A percentile compares a stretch with the other conserved stretches of the same genome.
Evolutionary conservation across 2,329 filamentous ascomycete species (phyloP).

Genomic region (Aspergillus pseudotamarii): DNA sequence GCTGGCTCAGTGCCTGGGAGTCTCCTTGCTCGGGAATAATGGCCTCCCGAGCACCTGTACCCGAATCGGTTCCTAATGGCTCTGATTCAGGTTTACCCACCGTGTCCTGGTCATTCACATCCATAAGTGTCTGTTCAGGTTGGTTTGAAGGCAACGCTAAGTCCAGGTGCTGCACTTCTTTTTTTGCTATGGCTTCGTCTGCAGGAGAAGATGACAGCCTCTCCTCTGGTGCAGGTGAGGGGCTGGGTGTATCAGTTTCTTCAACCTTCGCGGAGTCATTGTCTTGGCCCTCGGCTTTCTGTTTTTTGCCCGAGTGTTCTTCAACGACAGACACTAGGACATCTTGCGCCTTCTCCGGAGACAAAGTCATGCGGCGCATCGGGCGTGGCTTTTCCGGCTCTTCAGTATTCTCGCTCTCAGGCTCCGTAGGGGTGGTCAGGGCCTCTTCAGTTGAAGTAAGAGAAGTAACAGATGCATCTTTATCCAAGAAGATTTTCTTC

Average conservation of each 20-base stretch:
- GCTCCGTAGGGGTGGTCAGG: constrained; percentile 46
- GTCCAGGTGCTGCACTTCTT: constrained; percentile 64
- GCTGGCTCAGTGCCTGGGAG: constrained; percentile 12
- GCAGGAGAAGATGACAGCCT: constrained; percentile 24
- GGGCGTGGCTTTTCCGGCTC: constrained; percentile 34
- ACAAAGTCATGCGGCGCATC: constrained; percentile 51
- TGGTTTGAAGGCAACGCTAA: constrained; percentile 51
- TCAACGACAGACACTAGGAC: constrained; percentile 68
- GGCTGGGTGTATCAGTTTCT: constrained; percentile 25
- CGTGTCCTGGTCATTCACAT: constrained; percentile 2
- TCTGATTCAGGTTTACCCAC: constrained; percentile 5
- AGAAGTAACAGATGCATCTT: constrained; percentile 76
- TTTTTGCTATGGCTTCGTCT: constrained; percentile 41
- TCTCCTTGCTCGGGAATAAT: constrained; percentile 17
- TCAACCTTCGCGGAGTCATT: constrained; percentile 18
- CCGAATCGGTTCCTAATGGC: constrained; percentile 10
- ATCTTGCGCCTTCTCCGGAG: constrained; percentile 64
- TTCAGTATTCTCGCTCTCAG: constrained; percentile 31
- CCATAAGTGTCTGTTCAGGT: constrained; percentile 24
- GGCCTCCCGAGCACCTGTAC: constrained; percentile 12
- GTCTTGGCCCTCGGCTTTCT: constrained; percentile 23
- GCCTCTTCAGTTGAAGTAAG: constrained; percentile 71
- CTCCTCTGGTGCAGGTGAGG: constrained; percentile 23
- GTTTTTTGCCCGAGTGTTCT: constrained; percentile 55
- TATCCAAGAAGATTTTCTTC: constrained; percentile 91